phyloP scores from a whole-genome alignment of 192 early-diverging fungal genomes.

The Backusella macrospora region DNA sequence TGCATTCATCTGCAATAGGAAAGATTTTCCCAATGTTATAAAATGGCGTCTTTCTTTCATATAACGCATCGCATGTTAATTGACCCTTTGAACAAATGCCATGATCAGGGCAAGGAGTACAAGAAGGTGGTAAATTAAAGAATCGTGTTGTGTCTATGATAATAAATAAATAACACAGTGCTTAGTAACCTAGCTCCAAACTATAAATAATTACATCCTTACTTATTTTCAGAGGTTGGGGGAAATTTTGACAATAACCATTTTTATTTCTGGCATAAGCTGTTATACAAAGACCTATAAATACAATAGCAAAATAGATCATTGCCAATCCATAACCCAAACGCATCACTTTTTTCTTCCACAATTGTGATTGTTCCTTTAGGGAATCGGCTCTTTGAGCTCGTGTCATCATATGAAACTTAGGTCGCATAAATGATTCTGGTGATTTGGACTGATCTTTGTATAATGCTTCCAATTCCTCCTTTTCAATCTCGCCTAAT shows the following conservation, averaged over 20 bases:
- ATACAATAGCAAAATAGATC: not conserved
- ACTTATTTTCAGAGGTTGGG: conserved; percentile 10
- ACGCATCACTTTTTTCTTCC: not conserved
- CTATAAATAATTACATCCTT: not conserved
- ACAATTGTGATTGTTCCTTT: conserved; percentile 1
- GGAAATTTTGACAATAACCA: conserved; percentile 14
- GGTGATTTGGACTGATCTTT: not conserved
- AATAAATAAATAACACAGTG: not conserved
- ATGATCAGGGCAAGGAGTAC: conserved; percentile 16
- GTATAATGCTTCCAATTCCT: not conserved
- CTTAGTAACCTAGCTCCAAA: not conserved
- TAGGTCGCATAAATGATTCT: not conserved
- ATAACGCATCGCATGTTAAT: conserved; percentile 3
- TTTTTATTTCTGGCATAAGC: not conserved
- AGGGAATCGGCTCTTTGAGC: not conserved
- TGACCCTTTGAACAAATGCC: conserved; percentile 16
- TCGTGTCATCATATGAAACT: not conserved
- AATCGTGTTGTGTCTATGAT: not conserved
- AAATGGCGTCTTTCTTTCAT: conserved; percentile 1
- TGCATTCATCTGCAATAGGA: conserved; percentile 18
- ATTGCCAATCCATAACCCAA: not conserved
- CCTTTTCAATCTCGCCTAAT: not conserved
- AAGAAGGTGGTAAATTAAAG: not conserved
- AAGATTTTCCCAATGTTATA: not conserved
- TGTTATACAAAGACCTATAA: not conserved